A percentile compares a stretch with the other conserved stretches of the same genome.
Conservation (phyloP, 495 filamentous ascomycete genomes). For the Cercophora sp. region DNA sequence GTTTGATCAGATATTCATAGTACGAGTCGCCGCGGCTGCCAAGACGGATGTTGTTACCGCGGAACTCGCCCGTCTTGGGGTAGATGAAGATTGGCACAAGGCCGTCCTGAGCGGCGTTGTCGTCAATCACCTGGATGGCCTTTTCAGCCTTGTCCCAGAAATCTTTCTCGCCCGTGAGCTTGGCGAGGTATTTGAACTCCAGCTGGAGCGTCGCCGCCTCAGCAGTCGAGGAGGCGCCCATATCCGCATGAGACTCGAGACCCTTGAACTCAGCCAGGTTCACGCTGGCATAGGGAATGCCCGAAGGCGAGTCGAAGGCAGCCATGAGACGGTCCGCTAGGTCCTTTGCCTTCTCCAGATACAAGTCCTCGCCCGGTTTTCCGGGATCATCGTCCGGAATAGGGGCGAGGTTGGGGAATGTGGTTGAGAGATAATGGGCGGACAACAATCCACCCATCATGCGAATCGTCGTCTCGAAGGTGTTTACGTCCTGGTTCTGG, state of each 20-base stretch:
- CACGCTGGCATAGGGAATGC: constrained; percentile 85
- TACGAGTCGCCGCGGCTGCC: constrained; percentile 94
- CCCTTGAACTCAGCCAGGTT: constrained; percentile 74
- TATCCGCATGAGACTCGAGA: constrained; percentile 73
- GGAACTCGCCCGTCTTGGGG: constrained; percentile 72
- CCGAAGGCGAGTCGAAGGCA: constrained; percentile 81
- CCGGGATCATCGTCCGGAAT: constrained; percentile 62
- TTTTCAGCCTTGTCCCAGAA: constrained; percentile 90
- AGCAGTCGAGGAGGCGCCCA: constrained; percentile 88
- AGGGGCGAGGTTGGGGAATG: constrained; percentile 63
- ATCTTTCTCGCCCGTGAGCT: constrained; percentile 84
- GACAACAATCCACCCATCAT: constrained; percentile 95
- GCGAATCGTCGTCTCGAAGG: constrained; percentile 96
- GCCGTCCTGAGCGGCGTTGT: constrained; percentile 71
- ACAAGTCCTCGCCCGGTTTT: constrained; percentile 77
- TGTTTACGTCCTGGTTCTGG: constrained; percentile 92
- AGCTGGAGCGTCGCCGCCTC: constrained; percentile 90
- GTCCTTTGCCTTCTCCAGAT: constrained; percentile 92
- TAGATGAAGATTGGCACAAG: constrained; percentile 88
- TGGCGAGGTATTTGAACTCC: constrained; percentile 96
- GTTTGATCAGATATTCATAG: constrained; percentile 97
- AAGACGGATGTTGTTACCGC: constrained; percentile 79
- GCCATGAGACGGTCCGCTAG: constrained; percentile 81
- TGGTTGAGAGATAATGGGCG: constrained; percentile 84
- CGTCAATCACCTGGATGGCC: constrained; percentile 85